These are phyloP conservation scores for Berkeleyomyces rouxiae DNA, from an alignment of 2,329 filamentous ascomycete species.

Conservation along the genomic window DNA sequence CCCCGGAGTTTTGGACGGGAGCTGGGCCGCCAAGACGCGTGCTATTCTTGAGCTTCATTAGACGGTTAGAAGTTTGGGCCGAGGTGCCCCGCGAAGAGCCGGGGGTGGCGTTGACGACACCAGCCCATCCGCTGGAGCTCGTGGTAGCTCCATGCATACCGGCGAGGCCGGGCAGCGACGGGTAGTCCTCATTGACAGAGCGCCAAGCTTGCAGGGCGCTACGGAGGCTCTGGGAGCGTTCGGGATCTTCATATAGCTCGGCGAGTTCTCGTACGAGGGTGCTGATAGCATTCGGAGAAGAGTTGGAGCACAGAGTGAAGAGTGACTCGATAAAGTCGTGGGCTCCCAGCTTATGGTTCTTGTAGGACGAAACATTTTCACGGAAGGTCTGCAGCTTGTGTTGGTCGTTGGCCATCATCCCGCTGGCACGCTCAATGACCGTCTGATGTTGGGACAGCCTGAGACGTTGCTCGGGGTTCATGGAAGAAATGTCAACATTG, in stretches of 20 bases:
- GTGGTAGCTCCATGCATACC: constrained; percentile 48
- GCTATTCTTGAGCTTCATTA: constrained; percentile 43
- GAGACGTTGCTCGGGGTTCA: constrained; percentile 65
- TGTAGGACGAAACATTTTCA: constrained; percentile 61
- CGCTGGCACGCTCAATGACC: constrained; percentile 71
- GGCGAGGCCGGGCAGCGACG: constrained; percentile 60
- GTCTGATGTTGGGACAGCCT: constrained; percentile 64
- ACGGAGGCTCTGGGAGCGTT: constrained; percentile 55
- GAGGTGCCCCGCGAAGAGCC: constrained; percentile 23
- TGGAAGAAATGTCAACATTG: constrained; percentile 15
- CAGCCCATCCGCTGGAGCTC: constrained; percentile 41
- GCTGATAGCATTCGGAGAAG: constrained; percentile 62
- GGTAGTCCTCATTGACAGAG: constrained; percentile 90
- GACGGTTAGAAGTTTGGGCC: constrained; percentile 35
- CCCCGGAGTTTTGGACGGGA: constrained; percentile 9
- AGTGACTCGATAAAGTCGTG: constrained; percentile 71
- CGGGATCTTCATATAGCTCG: constrained; percentile 74
- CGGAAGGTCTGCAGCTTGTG: constrained; percentile 66
- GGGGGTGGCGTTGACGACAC: constrained; percentile 43
- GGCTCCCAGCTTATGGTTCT: constrained; percentile 50
- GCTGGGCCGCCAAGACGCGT: constrained; percentile 27
- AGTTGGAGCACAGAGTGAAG: constrained; percentile 68
- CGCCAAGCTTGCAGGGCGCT: constrained; percentile 92
- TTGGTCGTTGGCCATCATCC: constrained; percentile 61
- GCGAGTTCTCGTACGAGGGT: constrained; percentile 83